Evolutionary conservation across 2,329 filamentous ascomycete species (phyloP), one percentile per base, ranked within the genome.

Genomic region (Colletotrichum tropicale): DNA sequence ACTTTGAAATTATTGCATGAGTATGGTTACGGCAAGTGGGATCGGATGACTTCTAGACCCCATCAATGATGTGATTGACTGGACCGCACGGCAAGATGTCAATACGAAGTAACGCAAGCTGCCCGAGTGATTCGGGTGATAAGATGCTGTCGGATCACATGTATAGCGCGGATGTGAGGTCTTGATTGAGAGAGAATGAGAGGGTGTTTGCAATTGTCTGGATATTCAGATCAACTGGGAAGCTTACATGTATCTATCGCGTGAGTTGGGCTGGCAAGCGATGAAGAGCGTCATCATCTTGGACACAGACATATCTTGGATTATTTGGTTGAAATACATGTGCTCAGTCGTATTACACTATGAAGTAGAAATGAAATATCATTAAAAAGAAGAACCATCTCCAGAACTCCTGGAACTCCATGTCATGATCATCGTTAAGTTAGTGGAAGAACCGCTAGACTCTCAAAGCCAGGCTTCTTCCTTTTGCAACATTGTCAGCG

Each of bases 291-390:
- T n/a, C 1, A n/a, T 48, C 18, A 12, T n/a, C 9, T 3, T 21
- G 1, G 6, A 21, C 43, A 48, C 9, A 8, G n/a, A 4, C 3
- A 48, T 9, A 48, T 12, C n/a, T 3, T 8, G n/a, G 16, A 48
- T 13, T 48, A 0, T 13, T 21, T 13, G 0, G 1, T 0, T 21
- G n/a, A 13, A 2, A 48, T 48, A 4, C n/a, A 13, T 13, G 10
- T 4, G n/a, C 10, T 52, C n/a, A 52, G 2, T 12, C 2, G 2
- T 7, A 7, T 12, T 48, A 48, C 9, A 1, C 5, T 48, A 12
- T 12, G 18, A n/a, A 48, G 38, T 48, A 2, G 1, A 48, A 48
- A 48, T 7, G 1, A 43, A 6, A 10, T 4, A 12, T 43, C 9
- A 0, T 12, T 21, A 21, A 2, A 48, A 4, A 13, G 12, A 7